Conservation (phyloP, 495 filamentous ascomycete species). For the Podospora appendiculata region DNA sequence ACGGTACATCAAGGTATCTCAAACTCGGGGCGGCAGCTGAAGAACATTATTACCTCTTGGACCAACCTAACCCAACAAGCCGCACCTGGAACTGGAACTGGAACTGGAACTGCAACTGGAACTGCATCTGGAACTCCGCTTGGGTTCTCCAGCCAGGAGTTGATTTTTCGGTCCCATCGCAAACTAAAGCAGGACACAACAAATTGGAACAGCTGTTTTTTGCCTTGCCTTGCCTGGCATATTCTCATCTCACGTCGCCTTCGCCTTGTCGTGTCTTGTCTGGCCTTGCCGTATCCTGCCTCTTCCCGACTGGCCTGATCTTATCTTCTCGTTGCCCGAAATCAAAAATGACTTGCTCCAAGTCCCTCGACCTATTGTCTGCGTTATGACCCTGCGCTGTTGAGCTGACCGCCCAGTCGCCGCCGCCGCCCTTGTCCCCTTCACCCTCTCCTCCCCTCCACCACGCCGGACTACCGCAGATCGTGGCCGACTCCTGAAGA, state of each 20-base stretch:
- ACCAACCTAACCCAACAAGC: too few relatives aligned
- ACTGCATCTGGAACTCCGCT: too few relatives aligned
- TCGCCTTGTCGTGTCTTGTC: neutral
- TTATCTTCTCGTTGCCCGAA: neutral
- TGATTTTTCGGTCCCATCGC: conserved; percentile 5
- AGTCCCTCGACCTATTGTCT: conserved; percentile 8
- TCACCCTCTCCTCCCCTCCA: neutral
- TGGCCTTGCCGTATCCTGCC: conserved; percentile 1
- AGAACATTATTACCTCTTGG: neutral
- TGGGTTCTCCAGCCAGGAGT: neutral
- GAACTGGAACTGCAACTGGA: too few relatives aligned
- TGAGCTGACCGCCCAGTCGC: conserved; percentile 15
- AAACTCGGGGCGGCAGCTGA: neutral
- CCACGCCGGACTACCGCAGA: neutral
- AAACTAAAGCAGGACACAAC: too few relatives aligned
- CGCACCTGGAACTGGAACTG: too few relatives aligned
- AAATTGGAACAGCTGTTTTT: neutral
- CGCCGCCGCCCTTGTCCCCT: conserved; percentile 2
- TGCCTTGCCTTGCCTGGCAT: neutral
- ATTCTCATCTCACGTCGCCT: too few relatives aligned
- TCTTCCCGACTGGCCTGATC: conserved; percentile 5
- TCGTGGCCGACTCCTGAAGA: neutral
- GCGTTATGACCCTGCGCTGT: conserved; percentile 17
- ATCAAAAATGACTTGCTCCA: conserved; percentile 17
- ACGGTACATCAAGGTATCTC: too few relatives aligned